Evolutionary conservation across 2,329 filamentous ascomycete species (phyloP), one percentile per base, ranked within the genome.

Genomic region (Paraphoma chrysanthemicola): DNA sequence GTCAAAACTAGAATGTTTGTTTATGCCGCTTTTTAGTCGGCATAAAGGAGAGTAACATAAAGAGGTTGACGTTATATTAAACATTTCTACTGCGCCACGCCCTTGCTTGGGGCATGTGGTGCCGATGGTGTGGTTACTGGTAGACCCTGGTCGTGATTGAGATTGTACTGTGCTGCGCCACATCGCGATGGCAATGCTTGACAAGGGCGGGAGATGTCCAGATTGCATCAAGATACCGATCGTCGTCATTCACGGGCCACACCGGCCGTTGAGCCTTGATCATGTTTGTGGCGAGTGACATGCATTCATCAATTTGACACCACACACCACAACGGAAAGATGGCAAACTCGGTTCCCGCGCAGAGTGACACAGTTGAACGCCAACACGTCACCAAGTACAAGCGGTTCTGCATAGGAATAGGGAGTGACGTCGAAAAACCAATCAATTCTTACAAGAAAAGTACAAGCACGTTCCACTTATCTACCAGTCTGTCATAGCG

Each of bases 401-500:
- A 23, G 23, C 23, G 23, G 23, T 23, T 2, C 5, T 23, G 23
- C 23, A 5, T 23, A 23, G 23, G 23, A 23, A 23, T 23, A 23
- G 23, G 23, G 23, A 5, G 11, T 16, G 23, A 14, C n/a, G 42
- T 39, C 51, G 28, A 36, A 36, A 36, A 56, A 51, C 43, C 28
- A 48, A 44, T 51, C 38, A 44, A 57, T 57, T 60, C 41, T 59
- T 65, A 59, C 57, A 61, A 42, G 30, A 50, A 59, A 53, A 54
- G 47, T 56, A 62, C 61, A 58, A 44, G 42, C 30, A 23, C 33
- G n/a, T 50, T 23, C 23, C 18, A 43, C 44, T 43, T 23, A 55
- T 33, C 46, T 41, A 50, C n/a, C 44, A 46, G 14, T 31, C 28
- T 30, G 11, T 23, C 14, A 12, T 28, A 33, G 44, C 44, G 44